A percentile compares a stretch with the other conserved stretches of the same genome.
Conservation (phyloP, 148 eudicot species). For the Selenicereus undatus region DNA sequence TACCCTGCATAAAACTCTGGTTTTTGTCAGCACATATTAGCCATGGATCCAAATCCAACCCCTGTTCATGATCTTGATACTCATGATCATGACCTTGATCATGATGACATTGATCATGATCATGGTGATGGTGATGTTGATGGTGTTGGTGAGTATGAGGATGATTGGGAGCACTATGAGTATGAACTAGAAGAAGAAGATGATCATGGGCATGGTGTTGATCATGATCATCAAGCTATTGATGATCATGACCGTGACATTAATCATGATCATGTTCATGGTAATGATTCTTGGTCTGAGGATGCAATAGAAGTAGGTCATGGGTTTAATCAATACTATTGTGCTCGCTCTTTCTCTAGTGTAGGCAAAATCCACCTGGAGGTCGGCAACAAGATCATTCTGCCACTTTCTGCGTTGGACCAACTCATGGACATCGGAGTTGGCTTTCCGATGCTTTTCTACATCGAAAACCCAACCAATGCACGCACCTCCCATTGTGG, state of each 20-base stretch:
- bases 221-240: not conserved
- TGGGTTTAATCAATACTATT: not conserved
- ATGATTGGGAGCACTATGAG: not conserved
- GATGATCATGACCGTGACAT: not conserved
- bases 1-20: too few relatives aligned
- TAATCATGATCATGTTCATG: not conserved
- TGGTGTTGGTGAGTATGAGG: not conserved
- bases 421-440: not conserved
- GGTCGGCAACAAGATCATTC: conserved; percentile 15
- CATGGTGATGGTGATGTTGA: not conserved
- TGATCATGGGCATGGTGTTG: not conserved
- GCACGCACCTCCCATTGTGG: conserved; percentile 16
- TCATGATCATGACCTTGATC: not conserved
- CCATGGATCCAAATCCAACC: not conserved
- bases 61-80: not conserved
- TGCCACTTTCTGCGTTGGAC: conserved; percentile 9
- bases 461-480: not conserved
- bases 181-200: not conserved
- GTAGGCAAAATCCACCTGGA: conserved; percentile 2
- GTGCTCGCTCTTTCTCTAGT: not conserved
- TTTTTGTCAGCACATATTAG: not conserved
- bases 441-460: conserved; percentile 18
- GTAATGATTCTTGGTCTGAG: not conserved
- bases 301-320: not conserved
- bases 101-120: not conserved